Conservation (phyloP, 305 asterid genomes). For the Solanum chacoense region DNA sequence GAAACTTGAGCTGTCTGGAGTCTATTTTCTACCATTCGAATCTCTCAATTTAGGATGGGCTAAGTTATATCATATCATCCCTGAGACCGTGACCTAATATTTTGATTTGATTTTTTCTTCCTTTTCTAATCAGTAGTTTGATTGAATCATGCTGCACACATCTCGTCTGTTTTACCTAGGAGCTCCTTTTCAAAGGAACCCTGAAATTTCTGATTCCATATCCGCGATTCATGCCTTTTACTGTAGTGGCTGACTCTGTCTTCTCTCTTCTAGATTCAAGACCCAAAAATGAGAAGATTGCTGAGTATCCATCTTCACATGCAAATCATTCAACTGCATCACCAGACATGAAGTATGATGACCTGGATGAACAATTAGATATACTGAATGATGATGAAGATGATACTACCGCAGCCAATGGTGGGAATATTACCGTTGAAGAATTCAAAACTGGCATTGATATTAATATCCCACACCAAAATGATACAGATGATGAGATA, state of each 20-base stretch:
- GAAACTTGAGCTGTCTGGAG: neutral
- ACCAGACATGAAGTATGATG: constrained; percentile 44
- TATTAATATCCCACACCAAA: constrained; percentile 66
- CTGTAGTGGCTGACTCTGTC: constrained; percentile 4
- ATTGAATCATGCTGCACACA: neutral
- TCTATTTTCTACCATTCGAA: neutral
- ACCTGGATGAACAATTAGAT: constrained; percentile 64
- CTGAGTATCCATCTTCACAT: constrained; percentile 31
- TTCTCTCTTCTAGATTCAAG: constrained; percentile 39
- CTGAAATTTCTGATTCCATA: neutral
- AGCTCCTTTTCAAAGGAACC: neutral
- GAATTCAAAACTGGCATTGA: constrained; percentile 51
- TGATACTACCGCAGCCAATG: constrained; percentile 22
- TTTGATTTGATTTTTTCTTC: neutral
- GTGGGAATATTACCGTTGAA: constrained; percentile 23
- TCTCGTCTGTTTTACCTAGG: neutral
- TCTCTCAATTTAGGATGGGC: neutral
- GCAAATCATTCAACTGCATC: constrained; percentile 41
- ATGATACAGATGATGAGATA: constrained; percentile 68
- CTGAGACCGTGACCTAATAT: neutral
- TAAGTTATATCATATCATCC: neutral
- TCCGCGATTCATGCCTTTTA: neutral
- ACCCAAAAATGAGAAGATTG: constrained; percentile 42
- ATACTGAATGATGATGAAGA: constrained; percentile 53
- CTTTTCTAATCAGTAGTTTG: neutral